Conservation (phyloP, 441 rosid genomes). For the Erysimum pusillum region DNA sequence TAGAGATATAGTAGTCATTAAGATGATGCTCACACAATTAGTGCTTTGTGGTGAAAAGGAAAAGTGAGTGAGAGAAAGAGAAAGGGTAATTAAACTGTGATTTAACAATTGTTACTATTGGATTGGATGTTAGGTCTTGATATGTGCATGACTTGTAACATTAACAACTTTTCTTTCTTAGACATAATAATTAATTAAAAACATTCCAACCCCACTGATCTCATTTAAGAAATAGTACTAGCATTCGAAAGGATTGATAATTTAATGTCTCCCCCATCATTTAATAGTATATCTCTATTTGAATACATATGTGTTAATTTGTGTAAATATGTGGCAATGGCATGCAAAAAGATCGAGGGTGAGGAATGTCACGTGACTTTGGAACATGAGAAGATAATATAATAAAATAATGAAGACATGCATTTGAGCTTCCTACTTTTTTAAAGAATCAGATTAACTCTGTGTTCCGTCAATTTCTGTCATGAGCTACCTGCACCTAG, state of each 20-base stretch:
- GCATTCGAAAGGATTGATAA: slow-evolving; percentile 1
- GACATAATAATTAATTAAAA: slow-evolving; percentile 3
- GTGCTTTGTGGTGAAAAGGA: slow-evolving; percentile 62
- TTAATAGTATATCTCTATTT: neutral
- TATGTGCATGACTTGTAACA: slow-evolving; percentile 65
- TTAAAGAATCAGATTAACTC: slow-evolving; percentile 45
- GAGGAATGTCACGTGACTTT: slow-evolving; percentile 48
- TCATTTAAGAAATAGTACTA: neutral
- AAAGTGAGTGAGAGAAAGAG: slow-evolving; percentile 66
- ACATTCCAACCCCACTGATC: slow-evolving; percentile 22
- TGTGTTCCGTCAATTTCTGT: slow-evolving; percentile 62
- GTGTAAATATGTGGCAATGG: slow-evolving; percentile 45
- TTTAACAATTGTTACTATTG: slow-evolving; percentile 40
- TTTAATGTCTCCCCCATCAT: neutral
- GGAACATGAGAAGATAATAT: slow-evolving; percentile 35
- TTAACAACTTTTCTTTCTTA: slow-evolving; percentile 26
- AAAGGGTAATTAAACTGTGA: slow-evolving; percentile 39
- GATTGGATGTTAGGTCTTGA: slow-evolving; percentile 52
- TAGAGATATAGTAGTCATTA: slow-evolving; percentile 49
- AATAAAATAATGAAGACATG: slow-evolving; percentile 61
- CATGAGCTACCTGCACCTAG: slow-evolving; percentile 45
- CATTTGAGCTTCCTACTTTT: slow-evolving; percentile 57
- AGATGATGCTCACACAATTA: slow-evolving; percentile 71
- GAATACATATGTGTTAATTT: neutral
- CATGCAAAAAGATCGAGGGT: slow-evolving; percentile 77